phyloP scores from a whole-genome alignment of 805 yeast genomes.

The Candida peoriensis region DNA sequence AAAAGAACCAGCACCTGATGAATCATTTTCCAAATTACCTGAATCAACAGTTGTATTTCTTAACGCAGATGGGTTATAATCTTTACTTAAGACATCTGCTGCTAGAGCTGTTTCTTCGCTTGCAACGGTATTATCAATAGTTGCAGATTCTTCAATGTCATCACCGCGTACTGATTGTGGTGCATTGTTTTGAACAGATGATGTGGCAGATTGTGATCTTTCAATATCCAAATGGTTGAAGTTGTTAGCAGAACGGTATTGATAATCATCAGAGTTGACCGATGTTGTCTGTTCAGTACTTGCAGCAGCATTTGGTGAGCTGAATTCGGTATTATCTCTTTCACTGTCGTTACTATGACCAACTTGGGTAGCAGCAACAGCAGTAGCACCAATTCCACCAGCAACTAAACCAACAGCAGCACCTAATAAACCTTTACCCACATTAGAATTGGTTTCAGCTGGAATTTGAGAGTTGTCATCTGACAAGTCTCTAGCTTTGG shows the following conservation, averaged over 20 bases:
- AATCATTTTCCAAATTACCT: conserved; percentile 8
- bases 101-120: conserved; percentile 25
- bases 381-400: conserved; percentile 24
- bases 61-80: conserved; percentile 13
- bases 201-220: conserved; percentile 77
- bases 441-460: conserved; percentile 18
- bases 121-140: conserved; percentile 19
- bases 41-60: conserved; percentile 24
- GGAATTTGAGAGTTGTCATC: conserved; percentile 13
- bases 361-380: conserved; percentile 16
- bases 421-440: conserved; percentile 9
- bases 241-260: conserved; percentile 15
- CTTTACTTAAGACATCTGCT: conserved; percentile 27
- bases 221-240: conserved; percentile 26
- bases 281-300: conserved; percentile 24
- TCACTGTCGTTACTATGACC: conserved; percentile 30
- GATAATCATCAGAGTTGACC: conserved; percentile 23
- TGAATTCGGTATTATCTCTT: conserved; percentile 21
- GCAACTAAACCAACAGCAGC: conserved; percentile 27
- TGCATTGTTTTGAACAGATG: conserved; percentile 89
- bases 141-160: conserved; percentile 28
- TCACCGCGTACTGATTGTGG: conserved; percentile 88
- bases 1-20: conserved; percentile 23
- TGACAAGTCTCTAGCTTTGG: conserved; percentile 18
- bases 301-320: conserved; percentile 15